A percentile compares a stretch with the other conserved stretches of the same genome.
Evolutionary conservation across 2,329 filamentous ascomycete species (phyloP).

Genomic region (Aureobasidium mangrovei): DNA sequence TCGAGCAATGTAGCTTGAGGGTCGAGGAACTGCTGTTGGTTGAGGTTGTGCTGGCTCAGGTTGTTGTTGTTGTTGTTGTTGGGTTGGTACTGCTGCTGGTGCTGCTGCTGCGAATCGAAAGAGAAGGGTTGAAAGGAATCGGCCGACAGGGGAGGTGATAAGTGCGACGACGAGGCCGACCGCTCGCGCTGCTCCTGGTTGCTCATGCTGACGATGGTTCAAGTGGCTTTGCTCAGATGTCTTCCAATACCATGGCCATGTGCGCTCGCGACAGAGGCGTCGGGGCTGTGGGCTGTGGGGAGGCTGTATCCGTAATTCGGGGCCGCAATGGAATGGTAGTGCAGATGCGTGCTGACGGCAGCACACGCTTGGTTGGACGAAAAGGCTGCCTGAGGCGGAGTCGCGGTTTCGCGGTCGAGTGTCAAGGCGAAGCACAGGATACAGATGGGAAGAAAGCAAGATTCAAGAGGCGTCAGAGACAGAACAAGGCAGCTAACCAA

Average conservation of each 20-base stretch:
- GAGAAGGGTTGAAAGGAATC: constrained; percentile 4
- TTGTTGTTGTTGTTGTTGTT: neutral
- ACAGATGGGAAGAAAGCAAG: neutral
- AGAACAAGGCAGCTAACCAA: constrained; percentile 8
- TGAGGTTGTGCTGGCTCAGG: neutral
- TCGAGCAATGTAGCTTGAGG: constrained; percentile 14
- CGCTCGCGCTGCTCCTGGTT: constrained; percentile 8
- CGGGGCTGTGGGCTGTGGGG: constrained; percentile 12
- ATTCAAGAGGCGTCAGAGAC: neutral
- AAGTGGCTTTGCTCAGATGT: neutral
- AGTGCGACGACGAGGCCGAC: constrained; percentile 9
- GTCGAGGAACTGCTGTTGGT: constrained; percentile 12
- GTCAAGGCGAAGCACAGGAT: constrained; percentile 4
- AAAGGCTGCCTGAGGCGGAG: constrained; percentile 7
- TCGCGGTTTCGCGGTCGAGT: neutral
- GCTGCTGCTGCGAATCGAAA: constrained; percentile 5
- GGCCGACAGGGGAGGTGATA: constrained; percentile 2
- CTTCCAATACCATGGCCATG: constrained; percentile 10
- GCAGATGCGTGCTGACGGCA: constrained; percentile 1
- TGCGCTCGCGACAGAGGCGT: constrained; percentile 9
- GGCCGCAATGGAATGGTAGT: neutral
- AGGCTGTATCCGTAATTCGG: constrained; percentile 4
- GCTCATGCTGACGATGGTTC: constrained; percentile 2
- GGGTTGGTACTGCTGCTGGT: neutral
- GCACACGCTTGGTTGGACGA: neutral